Evolutionary conservation across 2,329 filamentous ascomycete species (phyloP), one percentile per base, ranked within the genome.

Genomic region (Fusarium haematococcum): DNA sequence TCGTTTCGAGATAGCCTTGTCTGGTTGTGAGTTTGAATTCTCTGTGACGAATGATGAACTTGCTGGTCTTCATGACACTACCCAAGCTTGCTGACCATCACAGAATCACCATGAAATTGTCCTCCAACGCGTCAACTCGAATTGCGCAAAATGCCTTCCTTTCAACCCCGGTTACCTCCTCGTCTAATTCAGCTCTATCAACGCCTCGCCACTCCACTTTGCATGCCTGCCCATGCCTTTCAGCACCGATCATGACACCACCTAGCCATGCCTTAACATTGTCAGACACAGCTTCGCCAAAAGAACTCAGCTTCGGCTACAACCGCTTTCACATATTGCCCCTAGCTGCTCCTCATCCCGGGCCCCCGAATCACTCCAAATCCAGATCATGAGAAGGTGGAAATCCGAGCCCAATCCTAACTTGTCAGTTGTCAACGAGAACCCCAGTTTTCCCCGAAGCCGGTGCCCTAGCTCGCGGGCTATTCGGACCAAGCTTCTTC

Each of bases 191-290:
- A 16, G 18, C 43, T 65, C 33, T 16, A 35, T 57, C 52, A 56
- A 35, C 13, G 20, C 32, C 27, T 43, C 60, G 8, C 32, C 63
- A 50, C 48, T 65, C 45, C 60, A 65, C 67, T 65, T 52, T 54
- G 25, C 39, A 20, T 50, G 39, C 56, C 50, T 56, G 54, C 54
- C 37, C 62, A 27, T 48, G 13, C 13, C 43, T 32, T 43, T 30
- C 10, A n/a, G 20, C 33, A 54, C 23, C 32, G 32, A 70, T 70
- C 69, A 71, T 71, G 63, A 71, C 63, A 71, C 52, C 37, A 39
- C 43, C 35, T 32, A 37, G 54, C 25, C 54, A 18, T 20, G 33
- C 39, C 54, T 61, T 33, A 63, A 50, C 52, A 9, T 45, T 56
- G 13, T 56, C 23, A 30, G 50, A 63, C 35, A 25, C 6, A 8